Base-by-base conservation (phyloP, 176 grass and related monocot genomes). In the Hsuehochloa calcarea region DNA sequence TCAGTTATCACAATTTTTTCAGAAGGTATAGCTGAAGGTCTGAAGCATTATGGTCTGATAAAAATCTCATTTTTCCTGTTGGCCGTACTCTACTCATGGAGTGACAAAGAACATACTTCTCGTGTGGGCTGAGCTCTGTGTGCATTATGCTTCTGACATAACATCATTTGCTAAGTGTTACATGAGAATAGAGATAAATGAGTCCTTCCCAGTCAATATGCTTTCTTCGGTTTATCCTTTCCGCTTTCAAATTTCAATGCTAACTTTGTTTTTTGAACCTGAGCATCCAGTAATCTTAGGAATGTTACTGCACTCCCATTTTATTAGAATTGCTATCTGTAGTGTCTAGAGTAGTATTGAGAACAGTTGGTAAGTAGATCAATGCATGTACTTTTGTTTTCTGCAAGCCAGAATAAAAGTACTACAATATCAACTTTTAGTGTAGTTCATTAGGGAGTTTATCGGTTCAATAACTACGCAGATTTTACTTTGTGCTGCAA, bases 1-100 rank as follows among this genome's bases (percentile, higher is more conserved):
- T 84, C 96, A 99, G 59, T 70, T 99, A 58, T 94, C 91, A 56
- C 80, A 91, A 47, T 99, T 96, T 87, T 99, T 99, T 63, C 89
- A 93, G 37, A 94, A 94, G 96, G 96, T 99, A 89, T 71, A 51
- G 7, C 38, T 63, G 26, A 22, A 26, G 13, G 44, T 5, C 38
- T 63, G 26, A 22, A 26, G 13, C 63, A 63, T 74, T 59, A 73
- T 72, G 25, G 19, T 25, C 40, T 50, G n/a, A 17, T 80, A 74
- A 78, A 72, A 46, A 26, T 51, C 22, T 16, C n/a, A 65, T 67
- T 62, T 34, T 59, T 67, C 73, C n/a, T 80, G 49, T 80, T 85
- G 17, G 39, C 10, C 75, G 12, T 68, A 81, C 61, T 89, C 62
- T 74, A 40, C 67, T 80, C 22, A 11, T 85, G 31, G 31, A 34